These are phyloP conservation scores for Hanseniaspora lachancei DNA, from an alignment of 805 yeast genomes.

Conservation along the genomic window DNA sequence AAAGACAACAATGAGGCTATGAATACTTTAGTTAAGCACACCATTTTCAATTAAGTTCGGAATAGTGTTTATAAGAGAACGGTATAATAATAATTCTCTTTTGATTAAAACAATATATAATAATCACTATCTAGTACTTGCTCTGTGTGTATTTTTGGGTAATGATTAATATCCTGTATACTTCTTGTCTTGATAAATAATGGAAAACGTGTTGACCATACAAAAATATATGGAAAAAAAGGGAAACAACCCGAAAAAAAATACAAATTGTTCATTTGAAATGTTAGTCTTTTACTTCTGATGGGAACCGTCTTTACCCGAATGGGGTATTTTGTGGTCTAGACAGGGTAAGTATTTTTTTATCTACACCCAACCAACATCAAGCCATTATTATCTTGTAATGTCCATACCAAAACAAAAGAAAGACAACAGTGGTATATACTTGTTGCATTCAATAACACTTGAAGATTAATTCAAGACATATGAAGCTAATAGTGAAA, in stretches of 20 bases:
- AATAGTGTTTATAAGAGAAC: too few species aligned
- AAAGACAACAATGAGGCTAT: background rate
- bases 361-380: too few species aligned
- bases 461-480: too few species aligned
- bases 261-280: background rate
- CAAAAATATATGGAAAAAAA: background rate
- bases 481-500: too few species aligned
- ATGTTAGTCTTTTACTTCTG: background rate
- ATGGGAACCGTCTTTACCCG: too few species aligned
- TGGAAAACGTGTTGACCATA: background rate
- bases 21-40: background rate
- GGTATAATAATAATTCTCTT: background rate
- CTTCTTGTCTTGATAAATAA: background rate
- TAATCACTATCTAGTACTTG: background rate
- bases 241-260: background rate
- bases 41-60: background rate
- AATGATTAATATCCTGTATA: background rate
- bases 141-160: too few species aligned
- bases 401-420: too few species aligned
- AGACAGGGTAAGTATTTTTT: too few species aligned
- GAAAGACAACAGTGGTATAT: too few species aligned
- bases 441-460: too few species aligned
- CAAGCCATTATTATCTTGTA: too few species aligned
- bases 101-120: background rate
- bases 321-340: too few species aligned